Base-by-base conservation (phyloP, 108 stramenopile genomes). In the Cyclotella kingstonii region DNA sequence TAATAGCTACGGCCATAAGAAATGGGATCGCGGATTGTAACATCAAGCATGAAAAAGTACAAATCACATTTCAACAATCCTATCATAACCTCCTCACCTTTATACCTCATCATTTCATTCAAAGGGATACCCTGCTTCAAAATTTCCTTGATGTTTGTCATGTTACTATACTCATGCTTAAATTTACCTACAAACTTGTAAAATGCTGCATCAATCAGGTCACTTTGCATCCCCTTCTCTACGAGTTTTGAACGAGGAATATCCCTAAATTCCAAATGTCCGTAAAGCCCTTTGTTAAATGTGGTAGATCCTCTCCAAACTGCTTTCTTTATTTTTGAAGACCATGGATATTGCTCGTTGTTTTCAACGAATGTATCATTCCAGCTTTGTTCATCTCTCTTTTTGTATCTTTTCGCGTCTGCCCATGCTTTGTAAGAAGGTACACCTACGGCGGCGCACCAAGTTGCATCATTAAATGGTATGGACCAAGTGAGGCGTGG, bases 261-360 rank as follows among this genome's bases (percentile, higher is more conserved):
- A 12, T 76, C 69, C 19, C 15, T 42, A 6, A 59, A 40, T 6
- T 39, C 48, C 41, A 72, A 60, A 18, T 50, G 46, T 4, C 70
- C 75, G 22, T 76, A 66, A 45, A 71, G 30, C 9, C 53, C 64
- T 21, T 61, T 65, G 36, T 76, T 72, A 42, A 41, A 57, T 22
- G 75, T 76, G 6, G 75, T 76, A 1, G 75, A 71, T 47, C 75
- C 75, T 54, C 75, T 70, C 75, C 75, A 76, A 3, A 76, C 69
- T 21, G 75, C 75, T 64, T 42, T 53, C 4, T 50, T 34, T 21
- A 65, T 22, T 43, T 77, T 73, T 8, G 45, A 30, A 10, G n/a
- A 25, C 70, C 70, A 72, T 30, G 70, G 70, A 60, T 72, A 67
- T 40, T 51, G 11, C 27, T 42, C 18, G 22, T 63, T 18, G 33